Conservation (phyloP, 257 asterid species). For the Solanum pimpinellifolium region DNA sequence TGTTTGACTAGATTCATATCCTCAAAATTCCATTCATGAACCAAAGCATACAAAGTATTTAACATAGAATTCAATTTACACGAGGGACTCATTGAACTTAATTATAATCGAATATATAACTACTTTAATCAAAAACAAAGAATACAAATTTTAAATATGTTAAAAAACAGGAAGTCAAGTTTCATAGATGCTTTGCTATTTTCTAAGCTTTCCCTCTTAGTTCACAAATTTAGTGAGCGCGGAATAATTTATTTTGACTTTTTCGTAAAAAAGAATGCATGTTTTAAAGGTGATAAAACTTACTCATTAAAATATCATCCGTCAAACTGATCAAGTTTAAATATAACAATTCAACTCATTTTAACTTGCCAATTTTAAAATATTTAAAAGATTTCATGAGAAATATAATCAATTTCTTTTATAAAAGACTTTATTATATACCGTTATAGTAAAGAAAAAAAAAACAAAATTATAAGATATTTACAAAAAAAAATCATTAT, state of each 20-base stretch:
- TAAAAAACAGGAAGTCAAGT: background rate
- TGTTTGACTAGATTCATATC: background rate
- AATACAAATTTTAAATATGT: background rate
- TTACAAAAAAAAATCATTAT: too few species aligned
- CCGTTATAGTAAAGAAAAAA: too few species aligned
- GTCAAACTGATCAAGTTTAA: background rate
- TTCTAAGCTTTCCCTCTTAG: background rate
- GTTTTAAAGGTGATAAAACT: background rate
- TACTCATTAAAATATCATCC: background rate
- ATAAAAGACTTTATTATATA: too few species aligned
- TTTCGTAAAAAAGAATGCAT: background rate
- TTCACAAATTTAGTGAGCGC: background rate
- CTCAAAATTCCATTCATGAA: background rate
- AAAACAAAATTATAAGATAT: too few species aligned
- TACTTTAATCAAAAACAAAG: background rate
- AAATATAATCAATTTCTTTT: background rate
- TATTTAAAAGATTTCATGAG: background rate
- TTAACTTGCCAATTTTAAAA: background rate
- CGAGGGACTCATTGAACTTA: background rate
- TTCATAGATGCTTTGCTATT: background rate
- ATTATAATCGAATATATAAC: background rate
- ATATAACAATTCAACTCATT: accelerated
- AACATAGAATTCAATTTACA: background rate
- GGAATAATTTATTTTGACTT: background rate
- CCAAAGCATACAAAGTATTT: background rate